Evolutionary conservation across 768 basidiomycete species (phyloP).

Genomic region (Boletus reticuloceps): DNA sequence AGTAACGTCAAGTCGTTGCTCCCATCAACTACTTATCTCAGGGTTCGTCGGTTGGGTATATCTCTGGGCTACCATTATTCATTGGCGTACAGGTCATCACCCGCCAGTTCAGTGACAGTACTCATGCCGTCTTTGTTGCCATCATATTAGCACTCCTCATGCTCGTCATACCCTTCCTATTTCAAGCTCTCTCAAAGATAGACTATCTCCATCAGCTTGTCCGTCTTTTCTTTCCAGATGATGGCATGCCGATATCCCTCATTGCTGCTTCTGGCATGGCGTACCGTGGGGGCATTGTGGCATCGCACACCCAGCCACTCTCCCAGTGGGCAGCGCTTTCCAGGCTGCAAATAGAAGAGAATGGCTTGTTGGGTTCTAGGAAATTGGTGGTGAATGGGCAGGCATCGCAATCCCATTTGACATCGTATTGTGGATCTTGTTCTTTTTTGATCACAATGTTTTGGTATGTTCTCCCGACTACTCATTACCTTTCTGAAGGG

Average conservation of each 20-base stretch:
- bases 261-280: no score
- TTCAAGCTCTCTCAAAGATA: no score
- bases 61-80: constrained; percentile 87
- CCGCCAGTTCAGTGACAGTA: constrained; percentile 53
- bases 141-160: constrained; percentile 79
- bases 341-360: constrained; percentile 65
- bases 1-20: neutral
- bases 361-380: constrained; percentile 91
- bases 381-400: constrained; percentile 85
- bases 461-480: neutral
- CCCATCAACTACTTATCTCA: constrained; percentile 50
- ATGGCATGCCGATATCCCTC: constrained; percentile 90
- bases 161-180: constrained; percentile 71
- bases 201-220: constrained; percentile 71
- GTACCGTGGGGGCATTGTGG: no score
- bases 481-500: neutral
- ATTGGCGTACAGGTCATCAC: no score
- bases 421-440: constrained; percentile 79
- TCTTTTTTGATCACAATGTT: no score
- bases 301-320: constrained; percentile 53
- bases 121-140: constrained; percentile 55
- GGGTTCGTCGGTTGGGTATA: constrained; percentile 93
- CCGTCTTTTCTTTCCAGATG: constrained; percentile 76
- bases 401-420: constrained; percentile 92
- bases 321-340: constrained; percentile 70